These are phyloP conservation scores for Dalbergia oliveri DNA, from an alignment of 306 rosid species.

Conservation along the genomic window DNA sequence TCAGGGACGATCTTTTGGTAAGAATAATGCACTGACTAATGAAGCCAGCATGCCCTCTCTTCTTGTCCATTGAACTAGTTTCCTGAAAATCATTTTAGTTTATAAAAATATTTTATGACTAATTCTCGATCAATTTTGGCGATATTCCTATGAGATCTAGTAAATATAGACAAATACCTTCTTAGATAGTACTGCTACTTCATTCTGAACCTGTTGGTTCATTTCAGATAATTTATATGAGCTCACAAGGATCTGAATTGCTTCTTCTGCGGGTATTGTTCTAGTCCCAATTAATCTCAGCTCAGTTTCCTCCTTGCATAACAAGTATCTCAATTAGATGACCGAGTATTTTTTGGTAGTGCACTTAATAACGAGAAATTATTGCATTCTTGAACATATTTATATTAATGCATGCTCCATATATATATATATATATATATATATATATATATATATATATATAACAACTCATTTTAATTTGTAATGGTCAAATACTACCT, in stretches of 20 bases:
- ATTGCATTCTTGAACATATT: too few species aligned
- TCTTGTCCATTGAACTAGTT: slow-evolving; percentile 19
- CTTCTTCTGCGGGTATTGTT: slow-evolving; percentile 37
- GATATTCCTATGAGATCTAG: background rate
- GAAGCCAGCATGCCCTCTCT: slow-evolving; percentile 53
- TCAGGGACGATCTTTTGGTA: slow-evolving; percentile 62
- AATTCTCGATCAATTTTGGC: background rate
- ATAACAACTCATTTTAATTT: too few species aligned
- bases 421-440: too few species aligned
- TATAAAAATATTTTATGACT: background rate
- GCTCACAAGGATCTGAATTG: slow-evolving; percentile 2
- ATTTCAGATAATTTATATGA: slow-evolving; percentile 34
- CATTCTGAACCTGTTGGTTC: background rate
- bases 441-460: too few species aligned
- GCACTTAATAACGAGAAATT: too few species aligned
- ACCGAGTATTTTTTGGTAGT: background rate
- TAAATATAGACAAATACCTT: slow-evolving; percentile 26
- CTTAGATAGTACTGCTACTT: slow-evolving; percentile 34
- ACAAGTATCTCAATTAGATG: background rate
- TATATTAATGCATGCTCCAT: too few species aligned
- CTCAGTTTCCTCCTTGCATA: slow-evolving; percentile 47
- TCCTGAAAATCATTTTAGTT: slow-evolving; percentile 12
- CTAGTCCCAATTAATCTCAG: background rate
- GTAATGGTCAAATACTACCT: background rate
- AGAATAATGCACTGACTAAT: slow-evolving; percentile 51